Conservation (phyloP, 768 basidiomycete species). For the Phanerodontia chrysosporium region DNA sequence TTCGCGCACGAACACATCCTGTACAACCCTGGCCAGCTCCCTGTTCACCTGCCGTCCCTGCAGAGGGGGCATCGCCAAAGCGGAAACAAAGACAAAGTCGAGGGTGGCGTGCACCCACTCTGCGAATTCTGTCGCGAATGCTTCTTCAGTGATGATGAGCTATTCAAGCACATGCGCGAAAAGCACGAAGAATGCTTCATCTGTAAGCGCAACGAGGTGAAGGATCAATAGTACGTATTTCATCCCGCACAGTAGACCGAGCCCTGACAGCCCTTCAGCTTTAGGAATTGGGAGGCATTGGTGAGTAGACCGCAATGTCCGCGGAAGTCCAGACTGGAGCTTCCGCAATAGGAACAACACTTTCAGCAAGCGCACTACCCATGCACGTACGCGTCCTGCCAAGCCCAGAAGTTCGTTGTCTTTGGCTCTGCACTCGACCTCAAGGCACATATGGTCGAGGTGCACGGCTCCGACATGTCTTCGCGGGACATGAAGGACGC, state of each 20-base stretch:
- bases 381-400: slow-evolving; percentile 70
- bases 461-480: slow-evolving; percentile 72
- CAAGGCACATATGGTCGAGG: slow-evolving; percentile 86
- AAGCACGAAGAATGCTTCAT: slow-evolving; percentile 95
- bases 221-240: slow-evolving; percentile 78
- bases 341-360: slow-evolving; percentile 51
- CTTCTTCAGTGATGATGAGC: slow-evolving; percentile 89
- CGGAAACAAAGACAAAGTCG: slow-evolving; percentile 50
- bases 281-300: slow-evolving; percentile 72
- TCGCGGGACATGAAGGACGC: slow-evolving; percentile 66
- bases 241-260: neutral
- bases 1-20: slow-evolving; percentile 93
- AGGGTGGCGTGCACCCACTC: slow-evolving; percentile 71
- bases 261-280: slow-evolving; percentile 39
- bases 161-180: slow-evolving; percentile 92
- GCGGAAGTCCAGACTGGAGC: neutral
- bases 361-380: slow-evolving; percentile 74
- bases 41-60: slow-evolving; percentile 75
- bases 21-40: slow-evolving; percentile 63
- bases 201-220: slow-evolving; percentile 77
- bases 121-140: slow-evolving; percentile 92
- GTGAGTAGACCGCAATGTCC: slow-evolving; percentile 32
- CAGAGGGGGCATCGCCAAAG: slow-evolving; percentile 29
- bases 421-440: slow-evolving; percentile 86
- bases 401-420: slow-evolving; percentile 90